A percentile compares a stretch with the other conserved stretches of the same genome.
These are phyloP conservation scores for Coriolopsis trogii DNA, from an alignment of 1,284 basidiomycete species.

Conservation along the genomic window DNA sequence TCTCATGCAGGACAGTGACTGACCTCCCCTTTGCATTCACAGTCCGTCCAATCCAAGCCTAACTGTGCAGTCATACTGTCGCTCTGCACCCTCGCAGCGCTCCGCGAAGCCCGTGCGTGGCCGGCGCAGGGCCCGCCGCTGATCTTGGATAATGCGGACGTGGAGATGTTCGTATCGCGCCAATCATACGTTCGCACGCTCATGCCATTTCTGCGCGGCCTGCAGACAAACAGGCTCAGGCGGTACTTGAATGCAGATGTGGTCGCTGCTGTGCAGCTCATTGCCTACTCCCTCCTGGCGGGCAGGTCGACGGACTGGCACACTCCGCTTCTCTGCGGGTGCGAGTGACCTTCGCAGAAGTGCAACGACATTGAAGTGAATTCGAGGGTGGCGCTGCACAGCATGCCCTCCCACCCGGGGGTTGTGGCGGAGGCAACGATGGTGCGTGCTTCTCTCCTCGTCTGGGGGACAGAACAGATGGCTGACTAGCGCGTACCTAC, in stretches of 20 bases:
- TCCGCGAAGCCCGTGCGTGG: constrained; percentile 66
- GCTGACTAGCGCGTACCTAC: not conserved
- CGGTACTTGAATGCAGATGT: constrained; percentile 67
- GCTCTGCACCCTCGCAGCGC: constrained; percentile 72
- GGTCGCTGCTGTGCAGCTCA: constrained; percentile 72
- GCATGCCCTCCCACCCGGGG: constrained; percentile 53
- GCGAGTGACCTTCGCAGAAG: constrained; percentile 71
- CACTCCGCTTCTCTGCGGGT: constrained; percentile 62
- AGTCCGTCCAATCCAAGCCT: constrained; percentile 68
- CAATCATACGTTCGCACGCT: constrained; percentile 70
- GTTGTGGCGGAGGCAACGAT: constrained; percentile 70
- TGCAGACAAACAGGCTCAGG: constrained; percentile 46
- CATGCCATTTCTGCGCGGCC: constrained; percentile 51
- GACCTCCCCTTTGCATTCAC: constrained; percentile 11
- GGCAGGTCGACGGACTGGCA: constrained; percentile 70
- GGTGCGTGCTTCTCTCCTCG: constrained; percentile 46
- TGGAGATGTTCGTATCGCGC: constrained; percentile 58
- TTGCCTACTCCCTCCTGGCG: constrained; percentile 68
- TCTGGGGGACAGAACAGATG: not conserved
- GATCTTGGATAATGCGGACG: constrained; percentile 50
- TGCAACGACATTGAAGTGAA: constrained; percentile 64
- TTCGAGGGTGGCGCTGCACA: constrained; percentile 56
- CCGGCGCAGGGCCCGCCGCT: constrained; percentile 49
- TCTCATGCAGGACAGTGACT: not conserved
- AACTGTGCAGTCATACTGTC: constrained; percentile 69